These are phyloP conservation scores for Vaccinium darrowii DNA, from an alignment of 148 eudicot species.

Conservation along the genomic window DNA sequence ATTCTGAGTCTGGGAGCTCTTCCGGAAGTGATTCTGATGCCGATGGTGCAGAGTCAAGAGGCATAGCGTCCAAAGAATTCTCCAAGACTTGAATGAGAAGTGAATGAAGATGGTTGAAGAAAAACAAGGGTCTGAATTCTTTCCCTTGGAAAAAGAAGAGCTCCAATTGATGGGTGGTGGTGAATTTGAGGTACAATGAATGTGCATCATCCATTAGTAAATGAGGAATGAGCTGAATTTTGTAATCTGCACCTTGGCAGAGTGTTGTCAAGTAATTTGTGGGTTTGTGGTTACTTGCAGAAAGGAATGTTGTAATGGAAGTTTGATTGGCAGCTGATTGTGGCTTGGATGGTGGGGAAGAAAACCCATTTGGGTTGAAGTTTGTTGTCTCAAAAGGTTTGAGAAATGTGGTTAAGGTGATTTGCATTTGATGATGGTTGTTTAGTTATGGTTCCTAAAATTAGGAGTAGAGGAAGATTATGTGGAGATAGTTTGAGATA, in stretches of 20 bases:
- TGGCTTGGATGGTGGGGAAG: neutral
- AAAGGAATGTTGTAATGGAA: neutral
- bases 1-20: slow-evolving; percentile 82
- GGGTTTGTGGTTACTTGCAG: slow-evolving; percentile 2
- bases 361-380: neutral
- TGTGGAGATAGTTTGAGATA: slow-evolving; percentile 6
- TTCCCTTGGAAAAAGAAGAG: neutral
- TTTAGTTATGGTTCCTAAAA: neutral
- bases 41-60: slow-evolving; percentile 64
- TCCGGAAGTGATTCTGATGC: slow-evolving; percentile 91
- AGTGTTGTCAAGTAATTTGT: neutral
- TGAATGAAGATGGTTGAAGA: neutral
- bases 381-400: neutral
- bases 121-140: neutral
- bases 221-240: neutral
- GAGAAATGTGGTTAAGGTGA: neutral
- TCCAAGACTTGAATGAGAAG: neutral
- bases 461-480: neutral
- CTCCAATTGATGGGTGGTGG: neutral
- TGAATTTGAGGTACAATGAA: neutral
- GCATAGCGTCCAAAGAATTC: neutral
- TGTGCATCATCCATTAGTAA: slow-evolving; percentile 1
- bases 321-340: slow-evolving; percentile 10
- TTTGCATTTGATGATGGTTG: neutral
- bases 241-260: neutral